phyloP scores from a whole-genome alignment of 2,329 filamentous ascomycete species.

The Pseudogymnoascus sp. region DNA sequence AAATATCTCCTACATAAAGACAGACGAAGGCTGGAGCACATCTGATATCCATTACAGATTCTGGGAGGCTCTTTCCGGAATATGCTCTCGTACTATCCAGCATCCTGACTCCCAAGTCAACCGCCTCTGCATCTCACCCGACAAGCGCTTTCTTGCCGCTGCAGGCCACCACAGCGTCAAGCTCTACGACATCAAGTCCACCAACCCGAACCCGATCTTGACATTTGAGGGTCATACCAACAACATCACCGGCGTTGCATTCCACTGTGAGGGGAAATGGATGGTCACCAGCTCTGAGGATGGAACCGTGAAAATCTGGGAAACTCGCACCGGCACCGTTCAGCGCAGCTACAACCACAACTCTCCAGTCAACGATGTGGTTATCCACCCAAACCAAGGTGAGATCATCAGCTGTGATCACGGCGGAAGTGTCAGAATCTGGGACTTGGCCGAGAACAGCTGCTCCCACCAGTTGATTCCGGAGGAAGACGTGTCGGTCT shows the following conservation, averaged over 20 bases:
- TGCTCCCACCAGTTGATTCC: conserved; percentile 95
- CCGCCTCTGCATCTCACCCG: conserved; percentile 92
- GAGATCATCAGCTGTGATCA: conserved; percentile 96
- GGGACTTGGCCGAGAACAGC: conserved; percentile 95
- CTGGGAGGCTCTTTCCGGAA: conserved; percentile 96
- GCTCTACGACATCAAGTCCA: conserved; percentile 96
- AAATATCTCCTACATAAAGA: background rate
- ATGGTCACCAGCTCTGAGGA: conserved; percentile 98
- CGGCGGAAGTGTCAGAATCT: conserved; percentile 84
- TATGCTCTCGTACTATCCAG: conserved; percentile 95
- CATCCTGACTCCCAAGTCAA: conserved; percentile 98
- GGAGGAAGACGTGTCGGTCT: conserved; percentile 87
- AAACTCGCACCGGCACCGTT: conserved; percentile 74
- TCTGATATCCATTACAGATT: conserved; percentile 50
- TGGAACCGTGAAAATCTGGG: conserved; percentile 95
- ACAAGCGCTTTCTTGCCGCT: conserved; percentile 89
- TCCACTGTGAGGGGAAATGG: conserved; percentile 99
- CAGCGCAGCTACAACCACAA: conserved; percentile 92
- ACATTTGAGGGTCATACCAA: conserved; percentile 93
- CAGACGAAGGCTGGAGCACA: background rate
- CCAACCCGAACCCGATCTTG: conserved; percentile 88
- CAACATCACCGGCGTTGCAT: conserved; percentile 93
- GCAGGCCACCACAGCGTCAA: conserved; percentile 79
- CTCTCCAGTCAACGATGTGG: conserved; percentile 87
- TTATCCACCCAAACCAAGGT: conserved; percentile 98